phyloP scores from a whole-genome alignment of 2,329 filamentous ascomycete species.

The Arthrinium phaeospermum region DNA sequence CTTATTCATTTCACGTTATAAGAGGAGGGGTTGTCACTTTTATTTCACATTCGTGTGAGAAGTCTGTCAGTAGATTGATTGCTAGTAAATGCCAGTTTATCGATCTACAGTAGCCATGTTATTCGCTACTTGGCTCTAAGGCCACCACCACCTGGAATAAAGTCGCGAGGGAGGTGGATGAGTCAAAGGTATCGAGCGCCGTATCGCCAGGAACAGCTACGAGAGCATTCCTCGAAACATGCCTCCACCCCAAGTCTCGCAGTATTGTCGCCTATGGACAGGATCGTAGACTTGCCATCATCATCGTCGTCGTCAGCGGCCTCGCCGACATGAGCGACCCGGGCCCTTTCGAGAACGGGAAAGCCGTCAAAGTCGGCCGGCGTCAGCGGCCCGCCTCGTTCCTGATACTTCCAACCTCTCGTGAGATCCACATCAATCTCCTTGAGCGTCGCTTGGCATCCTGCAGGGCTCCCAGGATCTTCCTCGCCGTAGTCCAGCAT shows the following conservation, averaged over 20 bases:
- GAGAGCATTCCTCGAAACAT: too few relatives aligned
- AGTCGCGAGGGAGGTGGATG: too few relatives aligned
- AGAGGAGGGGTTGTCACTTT: not conserved
- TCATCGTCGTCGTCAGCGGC: too few relatives aligned
- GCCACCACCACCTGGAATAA: too few relatives aligned
- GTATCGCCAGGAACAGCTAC: too few relatives aligned
- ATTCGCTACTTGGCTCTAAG: too few relatives aligned
- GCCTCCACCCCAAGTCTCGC: too few relatives aligned
- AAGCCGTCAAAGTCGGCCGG: not conserved
- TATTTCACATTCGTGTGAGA: not conserved
- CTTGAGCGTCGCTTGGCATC: not conserved
- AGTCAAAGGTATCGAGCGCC: too few relatives aligned
- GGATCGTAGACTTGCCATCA: not conserved
- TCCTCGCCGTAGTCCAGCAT: not conserved
- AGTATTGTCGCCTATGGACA: too few relatives aligned
- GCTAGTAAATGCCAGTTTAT: too few relatives aligned
- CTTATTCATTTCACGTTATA: not conserved
- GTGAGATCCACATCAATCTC: not conserved
- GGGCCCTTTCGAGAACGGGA: not conserved
- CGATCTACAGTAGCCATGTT: too few relatives aligned
- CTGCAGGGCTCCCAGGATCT: not conserved
- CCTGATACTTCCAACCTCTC: rapidly evolving
- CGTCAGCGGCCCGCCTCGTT: not conserved
- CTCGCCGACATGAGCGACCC: not conserved
- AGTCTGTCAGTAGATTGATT: too few relatives aligned